Evolutionary conservation across 176 grass and related monocot species (phyloP).

Genomic region (Typha latifolia): DNA sequence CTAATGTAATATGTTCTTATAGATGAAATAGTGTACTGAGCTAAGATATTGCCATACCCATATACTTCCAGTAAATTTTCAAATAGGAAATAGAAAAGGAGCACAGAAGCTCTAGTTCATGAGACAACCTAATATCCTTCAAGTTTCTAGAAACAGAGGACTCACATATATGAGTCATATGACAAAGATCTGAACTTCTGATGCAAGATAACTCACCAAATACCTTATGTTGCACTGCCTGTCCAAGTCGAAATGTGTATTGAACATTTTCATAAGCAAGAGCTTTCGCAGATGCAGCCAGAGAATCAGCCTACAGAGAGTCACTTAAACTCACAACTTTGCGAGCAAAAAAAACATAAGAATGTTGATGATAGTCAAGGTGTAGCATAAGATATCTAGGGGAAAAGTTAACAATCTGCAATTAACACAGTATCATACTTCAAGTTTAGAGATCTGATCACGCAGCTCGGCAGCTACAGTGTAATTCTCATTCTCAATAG

Average conservation of each 20-base stretch:
- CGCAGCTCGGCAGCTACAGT: constrained; percentile 67
- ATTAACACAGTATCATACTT: constrained; percentile 42
- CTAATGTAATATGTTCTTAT: no score
- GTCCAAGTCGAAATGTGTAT: constrained; percentile 90
- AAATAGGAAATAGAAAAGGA: constrained; percentile 4
- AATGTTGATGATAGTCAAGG: background rate
- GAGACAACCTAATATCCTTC: background rate
- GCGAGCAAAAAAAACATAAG: background rate
- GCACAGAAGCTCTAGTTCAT: no score
- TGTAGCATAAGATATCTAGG: background rate
- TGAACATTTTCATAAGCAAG: constrained; percentile 68
- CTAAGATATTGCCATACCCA: no score
- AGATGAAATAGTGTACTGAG: no score
- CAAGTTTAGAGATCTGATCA: constrained; percentile 73
- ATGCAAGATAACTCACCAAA: constrained; percentile 53
- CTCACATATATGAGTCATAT: constrained; percentile 7
- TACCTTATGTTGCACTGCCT: constrained; percentile 74
- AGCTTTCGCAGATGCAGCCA: constrained; percentile 83
- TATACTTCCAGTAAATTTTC: background rate
- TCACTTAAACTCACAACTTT: background rate
- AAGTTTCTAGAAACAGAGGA: constrained; percentile 6
- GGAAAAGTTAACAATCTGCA: background rate
- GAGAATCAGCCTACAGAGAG: constrained; percentile 58
- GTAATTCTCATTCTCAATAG: constrained; percentile 87
- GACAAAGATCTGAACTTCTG: constrained; percentile 13